Base-by-base conservation (phyloP, 1,284 basidiomycete genomes). In the Hymenochaete sp. region DNA sequence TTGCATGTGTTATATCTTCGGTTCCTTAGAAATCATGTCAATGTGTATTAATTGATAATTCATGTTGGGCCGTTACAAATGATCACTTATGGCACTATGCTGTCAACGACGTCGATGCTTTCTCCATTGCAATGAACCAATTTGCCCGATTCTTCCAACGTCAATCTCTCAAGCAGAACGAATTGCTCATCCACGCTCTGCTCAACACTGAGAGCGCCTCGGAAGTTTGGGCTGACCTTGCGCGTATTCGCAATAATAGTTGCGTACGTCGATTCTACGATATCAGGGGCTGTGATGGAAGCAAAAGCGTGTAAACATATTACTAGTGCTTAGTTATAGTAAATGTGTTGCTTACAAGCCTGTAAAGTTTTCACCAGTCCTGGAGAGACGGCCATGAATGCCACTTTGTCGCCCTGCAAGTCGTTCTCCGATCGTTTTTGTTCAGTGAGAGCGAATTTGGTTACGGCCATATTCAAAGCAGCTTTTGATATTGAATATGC, bases 401-500 rank as follows among this genome's bases (percentile, higher is more conserved):
- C 49, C 29, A 59, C 46, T 10, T 55, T 55, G 9, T 31, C 28
- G 38, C 58, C 56, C 5, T 52, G 38, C 18, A 51, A 46, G n/a
- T n/a, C n/a, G n/a, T n/a, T n/a, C n/a, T n/a, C n/a, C n/a, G n/a
- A n/a, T n/a, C n/a, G n/a, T n/a, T n/a, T n/a, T n/a, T n/a, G n/a
- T n/a, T n/a, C n/a, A 14, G 48, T 41, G 11, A 47, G 35, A 2
- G 58, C 52, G 29, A 48, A 57, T 32, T 57, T 56, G 14, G 52
- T 45, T 25, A 51, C 42, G n/a, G 48, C 52, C 52, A 59, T 56
- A 32, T 59, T 56, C 8, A 55, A 28, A 2, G 45, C 54, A 4
- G 54, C 51, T 39, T 60, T 58, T 14, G 53, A 53, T 4, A 55
- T 48, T 6, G 45, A 29, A 28, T 57, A 57, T 2, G 50, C 37